Base-by-base conservation (phyloP, 768 basidiomycete species). In the Termitomyces sp. region DNA sequence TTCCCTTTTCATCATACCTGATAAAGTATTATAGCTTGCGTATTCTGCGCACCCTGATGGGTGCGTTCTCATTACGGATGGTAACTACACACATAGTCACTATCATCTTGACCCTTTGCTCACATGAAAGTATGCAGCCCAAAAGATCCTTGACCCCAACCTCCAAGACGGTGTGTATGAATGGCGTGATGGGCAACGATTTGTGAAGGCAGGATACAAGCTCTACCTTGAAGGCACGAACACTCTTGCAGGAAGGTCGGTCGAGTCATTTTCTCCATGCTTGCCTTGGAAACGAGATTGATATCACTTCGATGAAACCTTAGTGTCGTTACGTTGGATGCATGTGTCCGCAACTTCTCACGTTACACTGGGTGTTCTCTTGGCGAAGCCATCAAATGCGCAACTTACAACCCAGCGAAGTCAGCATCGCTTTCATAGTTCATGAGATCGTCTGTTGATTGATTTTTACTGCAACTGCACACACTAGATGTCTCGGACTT, bases 21-120 rank as follows among this genome's bases (percentile, higher is more conserved):
- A 52, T 7, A 40, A 24, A 53, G 32, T 32, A 24, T 20, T 16
- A 22, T 65, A 92, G 90, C 72, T 93, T 59, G 94, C 94, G 1
- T 94, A 94, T 70, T 83, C 86, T 35, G 82, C 88, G 0, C 86
- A 87, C 65, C 88, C 88, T 9, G 88, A 93, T 8, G 90, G 92
- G 2, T 94, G 92, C 65, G 85, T 96, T 36, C 78, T 96, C 50
- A 87, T 95, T 58, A 94, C 94, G 0, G 94, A 96, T 72, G 92
- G 92, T 94, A 66, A 59, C 75, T 18, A 30, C 36, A 75, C 16
- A 30, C 35, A 13, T 28, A 20, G 13, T 45, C 48, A 20, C 44
- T 36, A 30, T 20, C 48, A 41, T 33, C 10, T 24, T 32, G 7
- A 22, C 33, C n/a, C 43, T 36, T 30, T 55, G 43, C 30, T 24